These are phyloP conservation scores for Fraxinus xanthoxyloides DNA, from an alignment of 305 asterid species.

Conservation along the genomic window DNA sequence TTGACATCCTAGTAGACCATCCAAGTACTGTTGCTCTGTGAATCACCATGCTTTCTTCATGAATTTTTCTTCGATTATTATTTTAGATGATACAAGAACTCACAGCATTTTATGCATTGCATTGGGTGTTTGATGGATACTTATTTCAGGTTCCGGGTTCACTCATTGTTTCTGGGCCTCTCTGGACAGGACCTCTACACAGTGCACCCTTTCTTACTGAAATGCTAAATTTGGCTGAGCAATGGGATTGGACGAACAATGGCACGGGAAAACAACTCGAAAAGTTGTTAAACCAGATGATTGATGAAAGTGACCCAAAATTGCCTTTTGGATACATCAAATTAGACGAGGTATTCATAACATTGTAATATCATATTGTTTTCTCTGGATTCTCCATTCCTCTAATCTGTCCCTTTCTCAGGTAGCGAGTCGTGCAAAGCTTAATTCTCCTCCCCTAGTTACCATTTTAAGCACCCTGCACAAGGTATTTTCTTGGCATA, in stretches of 20 bases:
- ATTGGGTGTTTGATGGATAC: conserved; percentile 12
- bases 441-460: conserved; percentile 59
- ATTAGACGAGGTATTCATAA: conserved; percentile 61
- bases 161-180: conserved; percentile 83
- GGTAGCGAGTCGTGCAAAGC: conserved; percentile 83
- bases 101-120: not conserved
- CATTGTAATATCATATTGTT: not conserved
- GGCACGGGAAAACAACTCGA: conserved; percentile 57
- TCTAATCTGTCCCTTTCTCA: conserved; percentile 30
- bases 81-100: not conserved
- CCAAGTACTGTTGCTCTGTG: not conserved
- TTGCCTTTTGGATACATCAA: conserved; percentile 81
- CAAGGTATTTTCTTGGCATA: conserved; percentile 39
- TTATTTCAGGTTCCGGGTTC: conserved; percentile 61
- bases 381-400: not conserved
- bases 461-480: conserved; percentile 47
- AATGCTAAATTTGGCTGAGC: conserved; percentile 65
- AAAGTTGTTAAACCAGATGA: conserved; percentile 60
- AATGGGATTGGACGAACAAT: conserved; percentile 80
- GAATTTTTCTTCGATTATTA: not conserved
- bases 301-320: conserved; percentile 74
- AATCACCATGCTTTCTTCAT: not conserved
- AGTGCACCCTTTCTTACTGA: conserved; percentile 48
- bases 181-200: conserved; percentile 97
- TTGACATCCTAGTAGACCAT: not conserved